Conservation (phyloP, 768 basidiomycete species). For the Termitomyces sp. region DNA sequence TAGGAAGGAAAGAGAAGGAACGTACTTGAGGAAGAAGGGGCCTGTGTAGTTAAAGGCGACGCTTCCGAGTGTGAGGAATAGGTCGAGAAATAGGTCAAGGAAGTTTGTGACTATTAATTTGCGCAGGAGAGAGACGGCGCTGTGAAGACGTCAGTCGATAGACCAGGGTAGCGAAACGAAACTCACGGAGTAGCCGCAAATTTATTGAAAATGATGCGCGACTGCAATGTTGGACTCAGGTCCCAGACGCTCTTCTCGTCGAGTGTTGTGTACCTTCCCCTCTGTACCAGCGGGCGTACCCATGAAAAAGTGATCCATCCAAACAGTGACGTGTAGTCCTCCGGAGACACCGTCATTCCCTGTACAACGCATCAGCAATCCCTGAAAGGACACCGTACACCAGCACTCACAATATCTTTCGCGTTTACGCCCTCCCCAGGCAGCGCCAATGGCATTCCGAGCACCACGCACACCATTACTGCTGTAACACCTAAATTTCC, state of each 20-base stretch:
- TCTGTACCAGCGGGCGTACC: slow-evolving; percentile 60
- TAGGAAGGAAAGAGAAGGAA: background rate
- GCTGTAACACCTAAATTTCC: slow-evolving; percentile 40
- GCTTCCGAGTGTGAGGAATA: slow-evolving; percentile 57
- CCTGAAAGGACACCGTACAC: background rate
- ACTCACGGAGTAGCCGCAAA: slow-evolving; percentile 31
- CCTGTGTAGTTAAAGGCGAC: slow-evolving; percentile 74
- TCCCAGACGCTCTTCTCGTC: slow-evolving; percentile 69
- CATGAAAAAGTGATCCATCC: slow-evolving; percentile 71
- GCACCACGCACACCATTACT: slow-evolving; percentile 37
- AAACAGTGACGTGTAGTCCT: slow-evolving; percentile 71
- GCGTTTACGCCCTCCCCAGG: slow-evolving; percentile 46
- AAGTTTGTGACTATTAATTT: slow-evolving; percentile 41
- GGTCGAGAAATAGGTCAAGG: slow-evolving; percentile 52
- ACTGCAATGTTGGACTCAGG: slow-evolving; percentile 63
- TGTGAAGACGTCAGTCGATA: background rate
- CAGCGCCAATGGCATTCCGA: slow-evolving; percentile 62
- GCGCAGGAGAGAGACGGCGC: slow-evolving; percentile 30
- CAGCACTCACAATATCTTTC: slow-evolving; percentile 54
- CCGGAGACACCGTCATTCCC: slow-evolving; percentile 56
- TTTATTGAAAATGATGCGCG: slow-evolving; percentile 56
- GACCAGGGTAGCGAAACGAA: background rate
- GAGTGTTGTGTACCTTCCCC: slow-evolving; percentile 48
- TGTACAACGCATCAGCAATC: slow-evolving; percentile 15
- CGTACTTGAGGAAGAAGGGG: slow-evolving; percentile 74